Conservation (phyloP, 352 stramenopile genomes). For the Phytophthora colocasiae region DNA sequence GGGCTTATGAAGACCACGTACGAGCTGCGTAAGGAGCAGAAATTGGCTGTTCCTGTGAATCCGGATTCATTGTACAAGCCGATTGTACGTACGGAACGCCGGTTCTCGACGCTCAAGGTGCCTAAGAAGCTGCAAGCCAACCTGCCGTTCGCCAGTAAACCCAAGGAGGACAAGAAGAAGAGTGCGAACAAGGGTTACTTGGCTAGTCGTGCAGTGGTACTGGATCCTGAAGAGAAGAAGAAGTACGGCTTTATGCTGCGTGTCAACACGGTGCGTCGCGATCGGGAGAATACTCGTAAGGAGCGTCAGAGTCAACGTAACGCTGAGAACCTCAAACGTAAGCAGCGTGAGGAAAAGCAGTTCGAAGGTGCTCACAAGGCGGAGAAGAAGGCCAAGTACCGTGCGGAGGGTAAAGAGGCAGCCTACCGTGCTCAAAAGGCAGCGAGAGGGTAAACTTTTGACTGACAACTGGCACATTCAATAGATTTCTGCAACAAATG, state of each 20-base stretch:
- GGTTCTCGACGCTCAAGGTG: constrained; percentile 95
- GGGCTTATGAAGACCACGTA: constrained; percentile 96
- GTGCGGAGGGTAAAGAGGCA: constrained; percentile 80
- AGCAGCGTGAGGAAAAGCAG: constrained; percentile 91
- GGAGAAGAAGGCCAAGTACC: constrained; percentile 90
- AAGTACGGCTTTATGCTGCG: constrained; percentile 98
- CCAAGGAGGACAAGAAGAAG: constrained; percentile 94
- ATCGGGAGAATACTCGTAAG: constrained; percentile 95
- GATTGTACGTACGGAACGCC: constrained; percentile 93
- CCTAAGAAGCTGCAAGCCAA: constrained; percentile 97
- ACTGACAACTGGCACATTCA: constrained; percentile 7
- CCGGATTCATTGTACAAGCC: constrained; percentile 99
- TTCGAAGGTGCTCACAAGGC: constrained; percentile 86
- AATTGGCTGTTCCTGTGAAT: constrained; percentile 96
- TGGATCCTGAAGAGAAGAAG: constrained; percentile 97
- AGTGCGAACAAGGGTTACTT: constrained; percentile 88
- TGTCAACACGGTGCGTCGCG: constrained; percentile 97
- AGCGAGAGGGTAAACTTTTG: constrained; percentile 29
- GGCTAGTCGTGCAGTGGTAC: constrained; percentile 92
- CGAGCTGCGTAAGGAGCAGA: constrained; percentile 95
- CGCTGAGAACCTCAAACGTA: constrained; percentile 92
- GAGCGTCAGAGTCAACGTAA: constrained; percentile 90
- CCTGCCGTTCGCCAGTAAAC: constrained; percentile 98
- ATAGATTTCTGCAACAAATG: constrained; percentile 17
- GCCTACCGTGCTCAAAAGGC: constrained; percentile 63